Evolutionary conservation across 176 grass and related monocot genomes (phyloP).

Genomic region (Oryza australiensis): DNA sequence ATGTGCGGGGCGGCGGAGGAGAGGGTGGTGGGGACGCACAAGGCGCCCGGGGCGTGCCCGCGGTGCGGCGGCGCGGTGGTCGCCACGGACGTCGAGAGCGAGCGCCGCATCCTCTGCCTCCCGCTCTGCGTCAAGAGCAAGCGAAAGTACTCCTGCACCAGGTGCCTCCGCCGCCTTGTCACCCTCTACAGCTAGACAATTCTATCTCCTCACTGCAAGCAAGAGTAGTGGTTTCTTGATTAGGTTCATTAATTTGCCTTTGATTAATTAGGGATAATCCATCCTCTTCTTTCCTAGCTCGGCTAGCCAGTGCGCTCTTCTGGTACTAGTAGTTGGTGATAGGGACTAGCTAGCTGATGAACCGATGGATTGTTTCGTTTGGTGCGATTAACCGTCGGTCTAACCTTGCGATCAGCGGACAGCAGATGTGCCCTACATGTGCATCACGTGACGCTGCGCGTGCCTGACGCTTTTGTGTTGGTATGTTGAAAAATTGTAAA

Average conservation of each 20-base stretch:
- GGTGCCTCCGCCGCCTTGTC: conserved; percentile 72
- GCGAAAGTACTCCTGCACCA: conserved; percentile 72
- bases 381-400: background rate
- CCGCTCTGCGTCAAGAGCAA: conserved; percentile 75
- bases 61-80: conserved; percentile 67
- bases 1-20: conserved; percentile 54
- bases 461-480: background rate
- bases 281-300: background rate
- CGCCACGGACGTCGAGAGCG: conserved; percentile 67
- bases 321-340: background rate
- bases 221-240: background rate
- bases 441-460: background rate
- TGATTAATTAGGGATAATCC: background rate
- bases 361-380: background rate
- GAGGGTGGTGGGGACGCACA: conserved; percentile 60
- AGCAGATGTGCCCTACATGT: background rate
- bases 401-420: background rate
- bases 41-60: conserved; percentile 74
- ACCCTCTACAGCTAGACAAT: conserved; percentile 40
- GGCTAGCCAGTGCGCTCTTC: background rate
- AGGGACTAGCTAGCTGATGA: background rate
- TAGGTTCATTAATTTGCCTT: background rate
- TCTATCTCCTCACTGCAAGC: background rate
- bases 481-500: background rate
- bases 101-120: conserved; percentile 61